A percentile compares a stretch with the other conserved stretches of the same genome.
phyloP scores from a whole-genome alignment of 148 eudicot genomes.

The Rhododendron ferrugineum region DNA sequence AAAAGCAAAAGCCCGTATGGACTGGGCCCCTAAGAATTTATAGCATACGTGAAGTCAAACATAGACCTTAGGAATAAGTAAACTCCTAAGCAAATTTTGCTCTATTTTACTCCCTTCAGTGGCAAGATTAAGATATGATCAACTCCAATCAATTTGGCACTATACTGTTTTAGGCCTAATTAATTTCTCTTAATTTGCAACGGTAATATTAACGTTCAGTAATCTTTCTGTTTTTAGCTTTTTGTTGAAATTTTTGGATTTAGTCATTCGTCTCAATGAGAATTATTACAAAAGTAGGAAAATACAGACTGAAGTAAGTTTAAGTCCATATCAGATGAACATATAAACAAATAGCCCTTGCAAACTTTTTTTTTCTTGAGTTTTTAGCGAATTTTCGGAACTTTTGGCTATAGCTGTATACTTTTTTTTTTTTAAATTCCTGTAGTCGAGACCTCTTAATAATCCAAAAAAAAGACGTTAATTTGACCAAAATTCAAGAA shows the following conservation, averaged over 20 bases:
- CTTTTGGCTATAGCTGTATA: no score
- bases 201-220: background rate
- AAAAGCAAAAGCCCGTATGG: no score
- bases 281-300: background rate
- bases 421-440: no score
- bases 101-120: background rate
- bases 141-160: no score
- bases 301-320: background rate
- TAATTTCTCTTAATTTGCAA: background rate
- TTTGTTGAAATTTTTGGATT: background rate
- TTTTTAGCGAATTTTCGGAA: no score
- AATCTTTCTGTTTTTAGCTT: background rate
- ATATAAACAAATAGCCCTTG: background rate
- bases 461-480: background rate
- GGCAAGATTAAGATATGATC: background rate
- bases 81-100: background rate
- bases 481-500: background rate
- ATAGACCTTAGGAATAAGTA: no score
- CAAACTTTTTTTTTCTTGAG: background rate
- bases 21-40: no score
- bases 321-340: background rate
- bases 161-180: no score
- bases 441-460: background rate
- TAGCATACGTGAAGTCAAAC: no score
- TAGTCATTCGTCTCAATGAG: background rate